Evolutionary conservation across 345 rosid species (phyloP).

Genomic region (Salix brachista): DNA sequence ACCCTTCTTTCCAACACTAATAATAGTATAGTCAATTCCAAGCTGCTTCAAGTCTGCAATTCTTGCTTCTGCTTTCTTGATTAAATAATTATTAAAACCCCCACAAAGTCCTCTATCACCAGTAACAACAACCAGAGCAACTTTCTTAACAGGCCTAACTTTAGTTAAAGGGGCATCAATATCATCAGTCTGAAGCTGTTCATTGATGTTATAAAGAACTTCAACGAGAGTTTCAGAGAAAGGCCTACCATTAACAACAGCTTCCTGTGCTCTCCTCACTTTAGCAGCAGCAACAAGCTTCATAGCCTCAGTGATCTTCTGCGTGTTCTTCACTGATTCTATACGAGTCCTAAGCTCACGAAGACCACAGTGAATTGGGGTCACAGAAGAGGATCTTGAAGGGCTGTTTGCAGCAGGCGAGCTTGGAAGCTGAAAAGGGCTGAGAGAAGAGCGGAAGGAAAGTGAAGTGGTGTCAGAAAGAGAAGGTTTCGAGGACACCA

Average conservation of each 20-base stretch:
- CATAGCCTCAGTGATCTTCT: slow-evolving; percentile 98
- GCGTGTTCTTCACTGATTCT: slow-evolving; percentile 82
- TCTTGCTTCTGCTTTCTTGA: slow-evolving; percentile 79
- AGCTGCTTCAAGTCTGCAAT: slow-evolving; percentile 60
- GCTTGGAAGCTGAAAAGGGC: slow-evolving; percentile 55
- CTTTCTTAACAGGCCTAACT: slow-evolving; percentile 89
- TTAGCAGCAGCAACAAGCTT: slow-evolving; percentile 96
- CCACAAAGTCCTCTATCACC: slow-evolving; percentile 95
- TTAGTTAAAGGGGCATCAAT: slow-evolving; percentile 76
- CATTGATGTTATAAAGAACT: slow-evolving; percentile 92
- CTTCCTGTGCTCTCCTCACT: slow-evolving; percentile 96
- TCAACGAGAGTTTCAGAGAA: slow-evolving; percentile 90
- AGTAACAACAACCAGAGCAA: slow-evolving; percentile 83
- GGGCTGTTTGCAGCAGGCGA: slow-evolving; percentile 27
- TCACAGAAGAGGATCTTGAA: slow-evolving; percentile 48
- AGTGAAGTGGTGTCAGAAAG: slow-evolving; percentile 68
- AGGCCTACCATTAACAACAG: slow-evolving; percentile 83
- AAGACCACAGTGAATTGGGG: slow-evolving; percentile 66
- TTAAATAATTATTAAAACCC: slow-evolving; percentile 58
- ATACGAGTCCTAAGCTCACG: slow-evolving; percentile 79
- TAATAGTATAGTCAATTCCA: slow-evolving; percentile 58
- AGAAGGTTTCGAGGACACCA: slow-evolving; percentile 70
- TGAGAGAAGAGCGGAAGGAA: slow-evolving; percentile 61
- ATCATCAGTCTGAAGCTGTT: slow-evolving; percentile 85
- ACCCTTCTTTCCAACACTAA: slow-evolving; percentile 93